A percentile compares a stretch with the other conserved stretches of the same genome.
These are phyloP conservation scores for Penicillium antarcticum DNA, from an alignment of 495 filamentous ascomycete genomes.

Conservation along the genomic window DNA sequence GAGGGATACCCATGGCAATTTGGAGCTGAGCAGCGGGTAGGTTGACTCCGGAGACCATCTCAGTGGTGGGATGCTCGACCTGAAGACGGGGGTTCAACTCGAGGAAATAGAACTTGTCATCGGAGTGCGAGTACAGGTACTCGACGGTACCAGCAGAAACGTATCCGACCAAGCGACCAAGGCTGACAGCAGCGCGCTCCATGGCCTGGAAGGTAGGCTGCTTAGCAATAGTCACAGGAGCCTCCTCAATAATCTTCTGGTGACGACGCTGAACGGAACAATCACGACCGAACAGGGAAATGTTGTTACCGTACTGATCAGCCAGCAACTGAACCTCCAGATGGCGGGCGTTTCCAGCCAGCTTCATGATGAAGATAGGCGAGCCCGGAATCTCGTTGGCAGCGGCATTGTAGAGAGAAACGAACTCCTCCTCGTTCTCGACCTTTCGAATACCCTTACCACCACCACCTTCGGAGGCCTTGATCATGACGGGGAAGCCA, in stretches of 20 bases:
- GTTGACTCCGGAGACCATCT: conserved; percentile 99
- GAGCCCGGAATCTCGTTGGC: conserved; percentile 98
- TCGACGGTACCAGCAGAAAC: conserved; percentile 98
- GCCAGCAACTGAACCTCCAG: conserved; percentile 96
- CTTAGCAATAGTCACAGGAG: conserved; percentile 93
- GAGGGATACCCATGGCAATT: conserved; percentile 96
- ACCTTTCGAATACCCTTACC: conserved; percentile 99
- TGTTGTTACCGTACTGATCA: conserved; percentile 99
- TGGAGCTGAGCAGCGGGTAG: conserved; percentile 96
- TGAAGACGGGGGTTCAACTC: conserved; percentile 97
- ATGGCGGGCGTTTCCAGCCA: conserved; percentile 93
- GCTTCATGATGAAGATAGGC: conserved; percentile 99
- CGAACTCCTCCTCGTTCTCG: conserved; percentile 79
- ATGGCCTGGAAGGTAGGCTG: conserved; percentile 85
- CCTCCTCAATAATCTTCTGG: conserved; percentile 99
- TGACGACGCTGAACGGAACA: conserved; percentile 98
- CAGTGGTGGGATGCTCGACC: conserved; percentile 98
- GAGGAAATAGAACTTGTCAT: conserved; percentile 99
- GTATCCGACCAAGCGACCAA: conserved; percentile 93
- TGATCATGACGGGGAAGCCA: conserved; percentile 99
- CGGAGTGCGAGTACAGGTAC: conserved; percentile 97
- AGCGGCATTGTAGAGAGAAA: conserved; percentile 84
- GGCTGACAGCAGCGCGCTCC: conserved; percentile 93
- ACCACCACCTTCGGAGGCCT: conserved; percentile 99
- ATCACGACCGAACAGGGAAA: conserved; percentile 96